phyloP scores from a whole-genome alignment of 352 stramenopile genomes.

The Pythium aphanidermatum region DNA sequence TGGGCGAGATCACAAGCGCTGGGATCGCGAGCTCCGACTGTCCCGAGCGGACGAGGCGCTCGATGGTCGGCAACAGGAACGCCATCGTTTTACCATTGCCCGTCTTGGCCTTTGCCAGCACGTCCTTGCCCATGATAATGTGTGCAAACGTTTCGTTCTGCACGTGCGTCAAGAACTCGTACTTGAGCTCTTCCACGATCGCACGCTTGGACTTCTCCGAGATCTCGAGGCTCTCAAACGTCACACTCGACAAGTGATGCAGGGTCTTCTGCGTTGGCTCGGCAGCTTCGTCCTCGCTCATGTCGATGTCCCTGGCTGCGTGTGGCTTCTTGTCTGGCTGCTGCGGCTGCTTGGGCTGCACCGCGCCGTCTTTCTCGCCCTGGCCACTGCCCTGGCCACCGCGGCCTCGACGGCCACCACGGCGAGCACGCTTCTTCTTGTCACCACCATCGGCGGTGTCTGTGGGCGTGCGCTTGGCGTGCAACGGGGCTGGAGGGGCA shows the following conservation, averaged over 20 bases:
- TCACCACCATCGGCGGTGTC: constrained; percentile 29
- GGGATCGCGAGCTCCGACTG: constrained; percentile 33
- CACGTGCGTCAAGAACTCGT: constrained; percentile 74
- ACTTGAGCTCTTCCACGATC: constrained; percentile 55
- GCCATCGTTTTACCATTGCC: constrained; percentile 81
- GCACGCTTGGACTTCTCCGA: constrained; percentile 29
- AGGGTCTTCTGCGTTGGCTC: constrained; percentile 18
- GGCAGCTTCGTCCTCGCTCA: constrained; percentile 5
- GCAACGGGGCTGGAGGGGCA: constrained; percentile 13
- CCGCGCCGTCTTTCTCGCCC: neutral
- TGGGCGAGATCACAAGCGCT: constrained; percentile 85
- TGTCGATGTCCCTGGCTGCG: neutral
- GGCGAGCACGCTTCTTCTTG: constrained; percentile 39
- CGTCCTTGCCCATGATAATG: constrained; percentile 56
- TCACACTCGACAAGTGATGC: constrained; percentile 20
- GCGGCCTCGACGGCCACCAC: constrained; percentile 34
- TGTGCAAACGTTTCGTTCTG: constrained; percentile 68
- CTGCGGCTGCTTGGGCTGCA: constrained; percentile 6
- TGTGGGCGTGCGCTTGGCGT: constrained; percentile 27
- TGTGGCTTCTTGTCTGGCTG: neutral
- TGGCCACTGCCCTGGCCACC: neutral
- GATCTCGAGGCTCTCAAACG: constrained; percentile 21
- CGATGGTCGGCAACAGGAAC: constrained; percentile 46
- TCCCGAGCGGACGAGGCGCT: constrained; percentile 68
- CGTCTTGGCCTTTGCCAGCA: constrained; percentile 81